Evolutionary conservation across 78 protist genomes (phyloP).

Genomic region (Dictyostelium purpureum): DNA sequence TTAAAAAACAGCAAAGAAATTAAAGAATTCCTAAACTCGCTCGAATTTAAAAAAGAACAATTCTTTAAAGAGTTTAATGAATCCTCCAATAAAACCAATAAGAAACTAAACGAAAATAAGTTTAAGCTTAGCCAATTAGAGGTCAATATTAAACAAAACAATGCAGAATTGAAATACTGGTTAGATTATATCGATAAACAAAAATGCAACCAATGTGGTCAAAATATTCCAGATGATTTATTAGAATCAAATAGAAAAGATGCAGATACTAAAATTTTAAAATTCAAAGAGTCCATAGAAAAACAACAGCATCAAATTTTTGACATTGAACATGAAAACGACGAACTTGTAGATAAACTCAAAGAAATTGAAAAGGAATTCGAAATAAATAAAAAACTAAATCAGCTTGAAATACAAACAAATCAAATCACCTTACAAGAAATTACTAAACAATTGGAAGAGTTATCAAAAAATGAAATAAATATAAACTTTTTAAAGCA

Average conservation of each 20-base stretch:
- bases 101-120: not conserved
- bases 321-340: not conserved
- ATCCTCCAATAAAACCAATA: not conserved
- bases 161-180: not conserved
- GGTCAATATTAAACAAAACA: not conserved
- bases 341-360: not conserved
- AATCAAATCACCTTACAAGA: not conserved
- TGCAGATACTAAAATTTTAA: too few species aligned
- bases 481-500: slow-evolving; percentile 1
- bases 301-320: not conserved
- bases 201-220: slow-evolving; percentile 34
- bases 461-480: not conserved
- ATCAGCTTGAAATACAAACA: not conserved
- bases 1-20: not conserved
- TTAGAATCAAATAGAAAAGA: not conserved
- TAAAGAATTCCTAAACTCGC: not conserved
- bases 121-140: not conserved
- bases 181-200: not conserved
- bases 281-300: too few species aligned
- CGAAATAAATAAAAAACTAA: too few species aligned
- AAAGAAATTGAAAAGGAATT: not conserved
- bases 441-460: not conserved
- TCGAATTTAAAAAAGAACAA: not conserved
- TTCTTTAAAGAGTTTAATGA: not conserved
- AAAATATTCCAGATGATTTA: not conserved